phyloP scores from a whole-genome alignment of 2,329 filamentous ascomycete genomes.

The Hymenoscyphus occultus region DNA sequence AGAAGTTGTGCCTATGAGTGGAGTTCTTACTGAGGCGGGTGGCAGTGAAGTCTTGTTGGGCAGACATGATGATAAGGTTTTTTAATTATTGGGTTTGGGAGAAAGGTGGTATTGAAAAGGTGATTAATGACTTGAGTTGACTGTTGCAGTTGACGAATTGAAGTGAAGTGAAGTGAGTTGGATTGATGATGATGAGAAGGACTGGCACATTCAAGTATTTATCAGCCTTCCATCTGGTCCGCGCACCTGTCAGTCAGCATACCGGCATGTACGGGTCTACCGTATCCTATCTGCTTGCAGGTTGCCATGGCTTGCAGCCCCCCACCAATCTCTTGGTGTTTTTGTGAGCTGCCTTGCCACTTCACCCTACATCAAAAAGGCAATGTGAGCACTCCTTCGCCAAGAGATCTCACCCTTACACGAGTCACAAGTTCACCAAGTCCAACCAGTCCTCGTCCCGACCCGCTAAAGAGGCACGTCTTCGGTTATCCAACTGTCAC shows the following conservation, averaged over 20 bases:
- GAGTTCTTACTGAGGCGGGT: conserved; percentile 9
- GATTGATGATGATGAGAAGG: background rate
- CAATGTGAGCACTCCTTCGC: background rate
- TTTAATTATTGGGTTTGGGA: background rate
- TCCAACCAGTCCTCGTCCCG: background rate
- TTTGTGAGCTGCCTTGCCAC: background rate
- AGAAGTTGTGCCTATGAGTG: background rate
- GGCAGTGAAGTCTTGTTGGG: conserved; percentile 9
- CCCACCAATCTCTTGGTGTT: conserved; percentile 5
- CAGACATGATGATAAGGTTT: conserved; percentile 9
- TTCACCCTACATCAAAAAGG: background rate
- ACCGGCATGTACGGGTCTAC: background rate
- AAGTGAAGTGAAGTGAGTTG: background rate
- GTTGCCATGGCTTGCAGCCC: background rate
- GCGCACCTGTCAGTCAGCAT: conserved; percentile 2
- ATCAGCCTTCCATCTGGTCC: background rate
- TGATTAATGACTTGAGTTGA: background rate
- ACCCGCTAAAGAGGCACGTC: conserved; percentile 2
- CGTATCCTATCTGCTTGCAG: background rate
- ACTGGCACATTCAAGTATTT: background rate
- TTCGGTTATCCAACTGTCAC: conserved; percentile 1
- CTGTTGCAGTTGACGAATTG: background rate
- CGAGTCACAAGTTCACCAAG: conserved; percentile 4
- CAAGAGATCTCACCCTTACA: conserved; percentile 3
- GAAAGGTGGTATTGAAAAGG: background rate